phyloP scores from a whole-genome alignment of 257 asterid genomes.

The Lantana camara region DNA sequence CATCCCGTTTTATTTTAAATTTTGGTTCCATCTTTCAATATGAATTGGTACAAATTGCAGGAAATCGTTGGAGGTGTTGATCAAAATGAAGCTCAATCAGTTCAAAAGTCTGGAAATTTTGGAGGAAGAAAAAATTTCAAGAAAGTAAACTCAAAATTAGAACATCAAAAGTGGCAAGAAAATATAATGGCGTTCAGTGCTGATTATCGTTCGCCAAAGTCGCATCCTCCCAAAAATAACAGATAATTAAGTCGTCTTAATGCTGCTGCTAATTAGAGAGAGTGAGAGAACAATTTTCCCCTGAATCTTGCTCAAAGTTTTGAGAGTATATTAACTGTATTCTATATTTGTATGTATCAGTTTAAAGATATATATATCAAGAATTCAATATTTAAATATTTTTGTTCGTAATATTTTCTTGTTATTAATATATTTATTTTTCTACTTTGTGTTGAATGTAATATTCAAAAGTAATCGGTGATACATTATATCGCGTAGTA shows the following conservation, averaged over 20 bases:
- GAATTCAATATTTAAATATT: neutral
- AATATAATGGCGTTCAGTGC: conserved; percentile 50
- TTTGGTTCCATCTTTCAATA: too few relatives aligned
- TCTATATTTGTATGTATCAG: conserved; percentile 32
- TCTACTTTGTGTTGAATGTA: too few relatives aligned
- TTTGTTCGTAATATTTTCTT: too few relatives aligned
- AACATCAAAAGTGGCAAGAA: conserved; percentile 27
- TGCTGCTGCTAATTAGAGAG: neutral
- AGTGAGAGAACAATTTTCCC: conserved; percentile 41
- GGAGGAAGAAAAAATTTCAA: conserved; percentile 42
- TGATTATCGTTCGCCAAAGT: conserved; percentile 61
- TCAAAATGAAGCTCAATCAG: conserved; percentile 17
- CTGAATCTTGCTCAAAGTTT: conserved; percentile 33
- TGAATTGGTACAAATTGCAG: conserved; percentile 31
- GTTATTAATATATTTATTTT: too few relatives aligned
- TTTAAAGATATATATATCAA: conserved; percentile 18
- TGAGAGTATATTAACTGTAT: neutral
- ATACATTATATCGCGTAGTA: too few relatives aligned
- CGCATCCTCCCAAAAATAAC: conserved; percentile 75
- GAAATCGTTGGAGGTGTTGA: conserved; percentile 9
- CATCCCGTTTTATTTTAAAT: too few relatives aligned
- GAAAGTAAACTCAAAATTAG: conserved; percentile 29
- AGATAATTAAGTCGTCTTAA: conserved; percentile 23
- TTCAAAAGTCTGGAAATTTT: neutral
- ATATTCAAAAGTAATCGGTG: too few relatives aligned